Percentiles rank a stretch among this genome's conserved stretches.
These are phyloP conservation scores for Avicennia marina DNA, from an alignment of 257 asterid species.

Conservation along the genomic window DNA sequence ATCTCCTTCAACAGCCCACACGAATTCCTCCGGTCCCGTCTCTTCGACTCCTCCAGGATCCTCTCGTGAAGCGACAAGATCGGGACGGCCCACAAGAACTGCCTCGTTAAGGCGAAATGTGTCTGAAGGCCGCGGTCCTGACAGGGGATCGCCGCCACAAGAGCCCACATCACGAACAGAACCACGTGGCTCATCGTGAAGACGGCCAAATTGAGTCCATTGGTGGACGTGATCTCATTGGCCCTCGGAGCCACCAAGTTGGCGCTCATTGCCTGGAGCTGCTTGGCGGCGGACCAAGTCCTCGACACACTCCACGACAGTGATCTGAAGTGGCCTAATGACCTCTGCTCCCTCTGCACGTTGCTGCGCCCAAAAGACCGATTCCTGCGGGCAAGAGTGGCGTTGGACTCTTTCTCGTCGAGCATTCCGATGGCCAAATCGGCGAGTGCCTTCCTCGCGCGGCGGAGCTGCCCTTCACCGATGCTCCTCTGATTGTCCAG, in stretches of 20 bases:
- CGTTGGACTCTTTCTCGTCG: constrained; percentile 56
- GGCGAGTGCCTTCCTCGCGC: constrained; percentile 59
- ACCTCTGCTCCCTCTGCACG: constrained; percentile 33
- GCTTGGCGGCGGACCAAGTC: constrained; percentile 91
- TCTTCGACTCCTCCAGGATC: constrained; percentile 78
- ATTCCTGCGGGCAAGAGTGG: constrained; percentile 56
- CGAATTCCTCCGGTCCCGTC: constrained; percentile 56
- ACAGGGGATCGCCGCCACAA: constrained; percentile 96
- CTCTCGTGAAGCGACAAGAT: constrained; percentile 68
- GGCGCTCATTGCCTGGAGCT: constrained; percentile 76
- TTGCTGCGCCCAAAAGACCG: constrained; percentile 73
- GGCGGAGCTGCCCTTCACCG: constrained; percentile 74
- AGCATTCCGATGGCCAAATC: constrained; percentile 59
- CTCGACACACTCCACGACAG: constrained; percentile 92
- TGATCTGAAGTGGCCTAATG: constrained; percentile 63
- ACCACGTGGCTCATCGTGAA: constrained; percentile 81
- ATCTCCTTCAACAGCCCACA: constrained; percentile 90
- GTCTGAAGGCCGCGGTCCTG: constrained; percentile 92
- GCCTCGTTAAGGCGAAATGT: constrained; percentile 47
- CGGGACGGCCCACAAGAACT: constrained; percentile 61
- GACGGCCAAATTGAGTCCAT: constrained; percentile 61
- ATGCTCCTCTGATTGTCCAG: constrained; percentile 42
- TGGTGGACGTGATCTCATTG: constrained; percentile 55
- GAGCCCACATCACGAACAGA: constrained; percentile 90
- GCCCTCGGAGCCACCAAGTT: constrained; percentile 54